Evolutionary conservation across 1,284 basidiomycete genomes (phyloP).

Genomic region (Cutaneotrichosporon cavernicola): DNA sequence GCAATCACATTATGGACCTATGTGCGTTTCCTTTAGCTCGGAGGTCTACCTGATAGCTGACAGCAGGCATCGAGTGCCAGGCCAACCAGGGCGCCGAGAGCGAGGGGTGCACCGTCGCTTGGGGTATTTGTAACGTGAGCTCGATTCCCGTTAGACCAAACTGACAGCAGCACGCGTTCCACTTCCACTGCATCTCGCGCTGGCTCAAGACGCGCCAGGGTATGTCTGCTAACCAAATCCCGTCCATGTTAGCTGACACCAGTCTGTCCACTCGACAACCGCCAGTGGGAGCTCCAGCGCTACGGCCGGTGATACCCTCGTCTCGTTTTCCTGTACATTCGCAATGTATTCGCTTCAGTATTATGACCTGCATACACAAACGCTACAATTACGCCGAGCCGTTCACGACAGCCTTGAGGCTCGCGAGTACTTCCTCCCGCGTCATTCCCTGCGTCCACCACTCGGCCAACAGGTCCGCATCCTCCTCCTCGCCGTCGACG

Average conservation of each 20-base stretch:
- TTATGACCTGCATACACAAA: conserved; percentile 1
- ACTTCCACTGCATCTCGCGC: conserved; percentile 99
- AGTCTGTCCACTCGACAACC: conserved; percentile 95
- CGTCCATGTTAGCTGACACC: conserved; percentile 22
- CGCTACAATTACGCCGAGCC: neutral
- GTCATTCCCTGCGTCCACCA: conserved; percentile 42
- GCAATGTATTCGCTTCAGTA: conserved; percentile 9
- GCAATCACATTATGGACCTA: conserved; percentile 98
- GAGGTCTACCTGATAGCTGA: conserved; percentile 5
- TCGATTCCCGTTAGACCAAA: neutral
- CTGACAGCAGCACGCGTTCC: conserved; percentile 84
- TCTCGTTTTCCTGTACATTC: conserved; percentile 9
- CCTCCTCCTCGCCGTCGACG: conserved; percentile 4
- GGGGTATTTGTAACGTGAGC: conserved; percentile 95
- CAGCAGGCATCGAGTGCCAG: conserved; percentile 95
- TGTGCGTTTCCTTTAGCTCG: conserved; percentile 61
- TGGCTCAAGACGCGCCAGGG: conserved; percentile 97
- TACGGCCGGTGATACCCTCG: conserved; percentile 47
- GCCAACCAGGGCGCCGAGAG: conserved; percentile 96
- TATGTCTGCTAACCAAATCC: conserved; percentile 25
- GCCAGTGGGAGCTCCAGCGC: conserved; percentile 54
- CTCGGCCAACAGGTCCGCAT: conserved; percentile 14
- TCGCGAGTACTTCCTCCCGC: conserved; percentile 28
- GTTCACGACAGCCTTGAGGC: conserved; percentile 22
- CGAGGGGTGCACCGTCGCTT: conserved; percentile 95